phyloP scores from a whole-genome alignment of 2,329 filamentous ascomycete species.

The Pseudophaeomoniella oleicola region DNA sequence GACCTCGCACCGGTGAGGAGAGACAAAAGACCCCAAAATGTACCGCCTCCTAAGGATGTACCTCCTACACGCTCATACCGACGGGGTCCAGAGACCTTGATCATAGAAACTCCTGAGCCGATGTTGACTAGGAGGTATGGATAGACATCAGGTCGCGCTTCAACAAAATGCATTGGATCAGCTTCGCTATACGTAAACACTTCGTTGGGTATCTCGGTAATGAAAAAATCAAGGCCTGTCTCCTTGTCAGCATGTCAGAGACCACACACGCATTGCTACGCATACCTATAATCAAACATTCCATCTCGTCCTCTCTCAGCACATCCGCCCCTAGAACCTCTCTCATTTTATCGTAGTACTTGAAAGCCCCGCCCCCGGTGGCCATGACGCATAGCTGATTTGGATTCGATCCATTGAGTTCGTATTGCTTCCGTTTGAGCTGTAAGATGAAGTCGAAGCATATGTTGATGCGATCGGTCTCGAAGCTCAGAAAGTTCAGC shows the following conservation, averaged over 20 bases:
- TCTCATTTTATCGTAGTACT: constrained; percentile 86
- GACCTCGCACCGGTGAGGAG: constrained; percentile 82
- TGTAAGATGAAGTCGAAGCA: constrained; percentile 85
- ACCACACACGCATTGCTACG: background rate
- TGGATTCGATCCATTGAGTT: constrained; percentile 55
- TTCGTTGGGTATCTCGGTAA: constrained; percentile 90
- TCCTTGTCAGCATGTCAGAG: constrained; percentile 5
- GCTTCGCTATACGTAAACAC: constrained; percentile 92
- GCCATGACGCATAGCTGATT: constrained; percentile 82
- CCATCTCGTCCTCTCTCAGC: constrained; percentile 92
- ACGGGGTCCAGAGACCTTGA: constrained; percentile 84
- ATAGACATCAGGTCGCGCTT: constrained; percentile 68
- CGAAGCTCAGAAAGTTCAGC: constrained; percentile 89
- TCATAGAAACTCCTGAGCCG: constrained; percentile 89
- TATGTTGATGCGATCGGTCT: constrained; percentile 85
- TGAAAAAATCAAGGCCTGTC: constrained; percentile 90
- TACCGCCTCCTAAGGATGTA: constrained; percentile 90
- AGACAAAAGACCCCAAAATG: constrained; percentile 86
- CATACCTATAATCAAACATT: constrained; percentile 84
- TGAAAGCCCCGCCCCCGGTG: constrained; percentile 89
- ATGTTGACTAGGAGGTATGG: constrained; percentile 98
- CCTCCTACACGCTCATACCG: constrained; percentile 85
- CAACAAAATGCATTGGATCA: constrained; percentile 79
- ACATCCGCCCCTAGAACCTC: constrained; percentile 77
- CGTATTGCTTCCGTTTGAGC: constrained; percentile 67